phyloP scores from a whole-genome alignment of 768 basidiomycete species.

The Tulasnella sp. region DNA sequence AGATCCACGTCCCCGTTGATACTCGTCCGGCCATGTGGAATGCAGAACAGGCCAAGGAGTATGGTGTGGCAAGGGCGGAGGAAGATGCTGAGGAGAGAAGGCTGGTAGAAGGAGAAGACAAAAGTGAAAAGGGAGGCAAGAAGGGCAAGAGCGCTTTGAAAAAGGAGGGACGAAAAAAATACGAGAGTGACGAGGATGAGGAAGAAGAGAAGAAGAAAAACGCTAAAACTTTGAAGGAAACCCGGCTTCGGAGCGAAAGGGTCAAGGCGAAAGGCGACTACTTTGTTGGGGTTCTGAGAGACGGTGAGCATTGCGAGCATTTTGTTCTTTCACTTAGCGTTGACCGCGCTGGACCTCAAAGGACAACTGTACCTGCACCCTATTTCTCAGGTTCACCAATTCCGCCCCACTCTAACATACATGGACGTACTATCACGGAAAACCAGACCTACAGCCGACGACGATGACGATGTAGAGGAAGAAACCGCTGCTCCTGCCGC shows the following conservation, averaged over 20 bases:
- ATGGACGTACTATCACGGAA: conserved; percentile 69
- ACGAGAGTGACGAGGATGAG: conserved; percentile 24
- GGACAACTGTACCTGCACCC: conserved; percentile 75
- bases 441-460: conserved; percentile 41
- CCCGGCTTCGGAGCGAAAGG: conserved; percentile 68
- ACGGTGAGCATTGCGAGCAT: conserved; percentile 47
- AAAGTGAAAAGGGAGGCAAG: conserved; percentile 35
- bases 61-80: conserved; percentile 61
- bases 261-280: conserved; percentile 60
- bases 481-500: conserved; percentile 63
- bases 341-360: conserved; percentile 32
- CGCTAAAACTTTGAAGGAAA: conserved; percentile 53
- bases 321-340: not conserved
- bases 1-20: conserved; percentile 80
- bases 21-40: conserved; percentile 79
- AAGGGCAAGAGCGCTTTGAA: conserved; percentile 39
- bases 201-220: conserved; percentile 37
- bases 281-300: conserved; percentile 71
- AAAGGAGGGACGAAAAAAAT: conserved; percentile 32
- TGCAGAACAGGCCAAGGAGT: conserved; percentile 57
- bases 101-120: conserved; percentile 39
- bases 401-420: conserved; percentile 78
- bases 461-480: conserved; percentile 28
- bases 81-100: conserved; percentile 69
- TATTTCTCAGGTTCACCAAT: conserved; percentile 71